Base-by-base conservation (phyloP, 495 filamentous ascomycete genomes). In the Penicillium flavigenum region DNA sequence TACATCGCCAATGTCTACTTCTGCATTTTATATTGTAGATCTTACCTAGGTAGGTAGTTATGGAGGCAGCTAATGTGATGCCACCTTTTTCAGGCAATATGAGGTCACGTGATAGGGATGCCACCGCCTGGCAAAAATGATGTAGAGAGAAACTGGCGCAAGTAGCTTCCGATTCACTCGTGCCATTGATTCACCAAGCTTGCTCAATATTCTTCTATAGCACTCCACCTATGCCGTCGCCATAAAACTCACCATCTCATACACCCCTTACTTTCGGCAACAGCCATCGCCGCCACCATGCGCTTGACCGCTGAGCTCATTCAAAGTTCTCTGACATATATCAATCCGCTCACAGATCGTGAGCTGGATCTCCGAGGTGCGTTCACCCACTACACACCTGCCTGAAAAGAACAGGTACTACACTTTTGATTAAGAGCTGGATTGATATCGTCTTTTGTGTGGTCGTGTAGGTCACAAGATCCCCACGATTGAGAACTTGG, bases 341-440 rank as follows among this genome's bases (percentile, higher is more conserved):
- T 97, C 68, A 98, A 98, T 79, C 90, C 93, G 60, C 81, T 98
- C 76, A 92, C 90, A 74, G 94, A 99, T 80, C 90, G 95, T 68
- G 95, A 99, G 83, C 83, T 99, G 68, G 92, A 97, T 81, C 91
- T 99, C 64, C 86, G 95, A 98, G 95, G 95, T 99, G 86, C 88
- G 91, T 92, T 76, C 63, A 5, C 60, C 2, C 41, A 32, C 39
- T 51, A 71, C 54, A 68, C 53, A 56, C 52, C 57, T 69, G 46
- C 73, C 83, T 87, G 90, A 89, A 92, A 96, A 93, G 91, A 86
- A 79, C 89, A 92, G 92, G 92, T 95, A 87, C 91, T 96, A 88
- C 91, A 91, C 83, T 86, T 83, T 76, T 61, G 71, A 67, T 27
- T 38, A 69, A 77, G 87, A 87, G 83, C 88, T 87, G 76, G 82